A percentile compares a stretch with the other conserved stretches of the same genome.
Evolutionary conservation across 768 basidiomycete species (phyloP).

Genomic region (Leccinum uliginosum): DNA sequence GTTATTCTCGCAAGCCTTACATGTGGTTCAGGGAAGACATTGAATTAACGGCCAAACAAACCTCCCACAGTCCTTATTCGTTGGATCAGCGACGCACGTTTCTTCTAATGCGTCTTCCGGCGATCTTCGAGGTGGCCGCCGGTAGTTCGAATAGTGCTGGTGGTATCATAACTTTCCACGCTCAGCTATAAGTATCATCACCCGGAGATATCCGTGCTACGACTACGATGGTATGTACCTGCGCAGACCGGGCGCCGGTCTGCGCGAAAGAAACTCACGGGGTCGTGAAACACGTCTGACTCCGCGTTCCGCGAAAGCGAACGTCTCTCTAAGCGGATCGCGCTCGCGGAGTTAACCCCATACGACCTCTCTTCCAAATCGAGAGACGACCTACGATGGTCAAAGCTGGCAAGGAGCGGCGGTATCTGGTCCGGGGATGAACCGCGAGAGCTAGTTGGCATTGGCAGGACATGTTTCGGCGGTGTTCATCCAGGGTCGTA

Average conservation of each 20-base stretch:
- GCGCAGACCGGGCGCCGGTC: too few species aligned
- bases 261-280: not conserved
- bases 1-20: not conserved
- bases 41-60: constrained; percentile 1
- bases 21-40: not conserved
- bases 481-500: not conserved
- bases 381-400: constrained; percentile 20
- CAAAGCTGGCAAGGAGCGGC: not conserved
- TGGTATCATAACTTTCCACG: not conserved
- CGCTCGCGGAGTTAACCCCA: constrained; percentile 31
- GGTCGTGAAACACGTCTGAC: constrained; percentile 9
- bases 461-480: not conserved
- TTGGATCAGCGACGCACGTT: not conserved
- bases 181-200: not conserved
- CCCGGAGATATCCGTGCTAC: not conserved
- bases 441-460: not conserved
- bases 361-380: constrained; percentile 25
- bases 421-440: not conserved
- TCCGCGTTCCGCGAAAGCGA: constrained; percentile 30
- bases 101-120: not conserved
- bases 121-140: not conserved
- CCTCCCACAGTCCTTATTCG: not conserved
- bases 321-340: constrained; percentile 15
- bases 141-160: not conserved
- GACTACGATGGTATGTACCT: too few species aligned